Evolutionary conservation across 1,139 yeast species (phyloP).

Genomic region (Saccharomycopsis hybrid): DNA sequence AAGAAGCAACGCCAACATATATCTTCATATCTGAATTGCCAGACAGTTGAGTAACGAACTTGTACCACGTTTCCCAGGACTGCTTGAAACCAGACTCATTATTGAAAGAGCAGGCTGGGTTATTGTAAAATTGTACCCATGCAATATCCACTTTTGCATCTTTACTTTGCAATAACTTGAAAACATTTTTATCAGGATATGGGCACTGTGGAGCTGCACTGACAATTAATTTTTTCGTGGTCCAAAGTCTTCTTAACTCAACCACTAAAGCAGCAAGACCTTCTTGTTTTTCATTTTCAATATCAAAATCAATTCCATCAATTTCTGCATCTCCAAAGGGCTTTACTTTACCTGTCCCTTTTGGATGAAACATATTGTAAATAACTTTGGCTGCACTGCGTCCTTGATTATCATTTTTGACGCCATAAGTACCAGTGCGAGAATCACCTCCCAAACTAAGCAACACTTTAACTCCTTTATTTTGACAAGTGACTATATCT

Average conservation of each 20-base stretch:
- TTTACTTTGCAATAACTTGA: conserved; percentile 47
- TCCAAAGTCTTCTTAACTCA: conserved; percentile 56
- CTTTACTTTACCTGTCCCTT: conserved; percentile 43
- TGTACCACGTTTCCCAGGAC: conserved; percentile 72
- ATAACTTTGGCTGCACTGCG: conserved; percentile 43
- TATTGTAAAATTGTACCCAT: conserved; percentile 90
- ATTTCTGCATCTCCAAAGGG: conserved; percentile 65
- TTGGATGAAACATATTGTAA: conserved; percentile 53
- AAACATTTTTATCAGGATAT: conserved; percentile 82
- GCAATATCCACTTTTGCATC: conserved; percentile 73
- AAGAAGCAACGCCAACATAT: conserved; percentile 70
- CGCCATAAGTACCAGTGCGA: conserved; percentile 49
- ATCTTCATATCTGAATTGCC: conserved; percentile 64
- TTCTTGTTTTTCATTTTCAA: conserved; percentile 30
- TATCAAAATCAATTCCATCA: conserved; percentile 21
- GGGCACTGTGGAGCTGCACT: conserved; percentile 97
- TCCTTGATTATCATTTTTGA: conserved; percentile 38
- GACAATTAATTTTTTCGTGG: conserved; percentile 62
- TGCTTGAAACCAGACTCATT: conserved; percentile 47
- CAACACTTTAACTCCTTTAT: conserved; percentile 54
- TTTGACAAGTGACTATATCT: conserved; percentile 63
- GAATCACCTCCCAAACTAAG: conserved; percentile 71
- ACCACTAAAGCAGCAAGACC: conserved; percentile 61
- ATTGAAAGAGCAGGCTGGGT: conserved; percentile 59
- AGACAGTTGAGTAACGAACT: conserved; percentile 52